Evolutionary conservation across 495 filamentous ascomycete species (phyloP), one percentile per base, ranked within the genome.

Genomic region (Aspergillus bertholletiae): DNA sequence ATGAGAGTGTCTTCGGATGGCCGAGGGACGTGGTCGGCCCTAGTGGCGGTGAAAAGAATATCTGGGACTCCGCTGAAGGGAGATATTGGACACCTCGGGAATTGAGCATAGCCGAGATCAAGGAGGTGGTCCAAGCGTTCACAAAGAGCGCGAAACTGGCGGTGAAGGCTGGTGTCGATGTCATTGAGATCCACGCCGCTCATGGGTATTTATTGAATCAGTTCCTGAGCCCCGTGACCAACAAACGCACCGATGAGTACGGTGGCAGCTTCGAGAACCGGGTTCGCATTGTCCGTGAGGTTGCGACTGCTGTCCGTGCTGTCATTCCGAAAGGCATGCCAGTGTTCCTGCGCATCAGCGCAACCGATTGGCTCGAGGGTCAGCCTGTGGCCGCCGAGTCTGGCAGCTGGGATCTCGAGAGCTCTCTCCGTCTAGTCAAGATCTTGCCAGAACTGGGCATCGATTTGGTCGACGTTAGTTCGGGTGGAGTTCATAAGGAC

Each of bases 391-490:
- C 74, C 27, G 59, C 71, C 3, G 68, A 72, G 44, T 57, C 68
- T 7, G 82, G 81, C 11, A 79, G 79, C 37, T 92, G 88, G 89
- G 80, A 82, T 28, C 62, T 90, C 32, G 71, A 80, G 23, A 71
- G 88, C 34, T 87, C 80, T 21, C 76, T 84, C 46, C 59, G 66
- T 54, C 74, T 95, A 2, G 85, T 87, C 13, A 80, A 82, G 58
- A 63, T 86, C 23, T 76, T 92, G 0, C 80, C 86, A 0, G 81
- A 78, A 8, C 68, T 80, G 2, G 88, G 85, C 4, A 75, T 95
- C 22, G 90, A 93, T 68, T 65, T 93, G 3, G 69, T 93, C 15
- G 90, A 95, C 67, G 84, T 92, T 43, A 86, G 81, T 54, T 84
- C 84, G 0, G 87, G 80, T 5, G 90, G 87, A 13, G 85, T 86